Evolutionary conservation across 2,329 filamentous ascomycete genomes (phyloP), one percentile per base, ranked within the genome.

Genomic region (Penicillium sp.): DNA sequence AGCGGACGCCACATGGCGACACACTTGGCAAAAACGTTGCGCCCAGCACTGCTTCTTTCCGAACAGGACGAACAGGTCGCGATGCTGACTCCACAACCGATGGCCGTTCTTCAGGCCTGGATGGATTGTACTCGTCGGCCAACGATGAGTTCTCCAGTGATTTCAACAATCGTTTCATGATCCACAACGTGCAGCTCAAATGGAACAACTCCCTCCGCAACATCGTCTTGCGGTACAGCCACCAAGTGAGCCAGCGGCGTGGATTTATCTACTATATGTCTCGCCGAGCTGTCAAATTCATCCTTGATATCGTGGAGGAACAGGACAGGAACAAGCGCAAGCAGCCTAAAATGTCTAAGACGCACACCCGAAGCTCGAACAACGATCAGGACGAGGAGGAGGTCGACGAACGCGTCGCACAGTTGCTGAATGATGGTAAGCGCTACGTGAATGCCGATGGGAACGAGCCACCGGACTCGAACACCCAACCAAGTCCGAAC

Each of bases 201-300:
- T 99, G 94, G 94, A 97, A 96, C 77, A 99, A 99, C 66, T 85
- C 92, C 11, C 77, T 99, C 37, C 86, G 94, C 57, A 97, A 99
- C 69, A 97, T 97, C 67, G 94, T 99, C 48, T 83, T 99, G 39
- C 90, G 94, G 24, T 99, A 99, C 72, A 95, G 94, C 61, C 94
- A 99, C 70, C 94, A 99, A 78, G 94, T 96, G 67, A 92, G 92
- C 71, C 95, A 99, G 75, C 85, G 94, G 50, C 87, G 94, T 64
- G 95, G 94, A 50, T 97, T 99, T 69, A 88, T 99, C 31, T 99
- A 99, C 77, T 99, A 99, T 75, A 88, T 97, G 77, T 97, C 95
- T 11, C 86, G 93, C 45, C 87, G 92, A 60, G 95, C 94, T 4
- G 90, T 99, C 69, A 99, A 97, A 69, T 99, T 99, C 71, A 97